Conservation (phyloP, 345 rosid species). For the Orychophragmus violaceus region DNA sequence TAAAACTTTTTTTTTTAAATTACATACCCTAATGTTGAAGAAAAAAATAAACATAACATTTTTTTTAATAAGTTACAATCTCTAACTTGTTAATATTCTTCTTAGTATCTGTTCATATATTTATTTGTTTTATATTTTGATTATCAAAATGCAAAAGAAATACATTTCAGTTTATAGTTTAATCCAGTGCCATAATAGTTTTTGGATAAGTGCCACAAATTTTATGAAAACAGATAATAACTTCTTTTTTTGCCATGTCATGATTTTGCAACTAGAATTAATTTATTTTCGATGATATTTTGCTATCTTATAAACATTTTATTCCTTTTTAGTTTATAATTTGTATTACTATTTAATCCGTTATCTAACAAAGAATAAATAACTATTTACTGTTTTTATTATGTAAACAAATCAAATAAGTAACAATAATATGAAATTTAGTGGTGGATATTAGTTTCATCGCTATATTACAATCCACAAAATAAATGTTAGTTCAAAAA, state of each 20-base stretch:
- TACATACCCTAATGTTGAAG: neutral
- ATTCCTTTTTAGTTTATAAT: neutral
- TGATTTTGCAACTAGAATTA: neutral
- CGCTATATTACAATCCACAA: neutral
- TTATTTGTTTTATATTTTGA: neutral
- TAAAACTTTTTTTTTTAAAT: neutral
- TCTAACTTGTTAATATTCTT: neutral
- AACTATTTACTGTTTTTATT: neutral
- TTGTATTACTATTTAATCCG: neutral
- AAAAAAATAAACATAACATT: neutral
- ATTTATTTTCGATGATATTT: neutral
- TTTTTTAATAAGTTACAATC: neutral
- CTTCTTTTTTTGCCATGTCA: neutral
- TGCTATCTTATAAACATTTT: neutral
- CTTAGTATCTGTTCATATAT: neutral
- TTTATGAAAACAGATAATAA: neutral
- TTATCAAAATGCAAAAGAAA: neutral
- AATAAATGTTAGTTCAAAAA: neutral
- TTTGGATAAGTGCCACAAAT: neutral
- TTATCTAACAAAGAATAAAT: neutral
- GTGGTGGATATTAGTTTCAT: neutral
- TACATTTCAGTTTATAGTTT: neutral
- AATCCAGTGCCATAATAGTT: neutral
- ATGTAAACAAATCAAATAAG: neutral
- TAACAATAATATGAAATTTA: neutral